Percentiles rank a stretch among this genome's conserved stretches.
Evolutionary conservation across 192 early-diverging fungal genomes (phyloP).

Genomic region (Powellomyces hirtus): DNA sequence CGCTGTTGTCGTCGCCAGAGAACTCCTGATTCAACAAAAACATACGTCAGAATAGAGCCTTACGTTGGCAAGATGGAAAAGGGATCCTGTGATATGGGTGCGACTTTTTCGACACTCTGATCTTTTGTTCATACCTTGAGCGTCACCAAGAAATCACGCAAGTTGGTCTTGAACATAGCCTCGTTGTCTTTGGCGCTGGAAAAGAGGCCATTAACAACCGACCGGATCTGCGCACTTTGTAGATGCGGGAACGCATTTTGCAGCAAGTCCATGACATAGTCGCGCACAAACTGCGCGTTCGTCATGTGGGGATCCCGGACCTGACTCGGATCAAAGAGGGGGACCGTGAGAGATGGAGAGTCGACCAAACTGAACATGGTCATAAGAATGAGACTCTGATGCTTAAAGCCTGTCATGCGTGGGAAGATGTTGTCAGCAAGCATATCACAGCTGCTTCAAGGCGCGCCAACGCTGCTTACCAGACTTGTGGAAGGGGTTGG

Average conservation of each 20-base stretch:
- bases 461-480: slow-evolving; percentile 44
- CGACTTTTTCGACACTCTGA: too few relatives aligned
- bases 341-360: slow-evolving; percentile 69
- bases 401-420: slow-evolving; percentile 72
- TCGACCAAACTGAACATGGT: slow-evolving; percentile 88
- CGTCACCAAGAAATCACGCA: slow-evolving; percentile 89
- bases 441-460: not conserved
- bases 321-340: slow-evolving; percentile 76
- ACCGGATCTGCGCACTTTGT: slow-evolving; percentile 78
- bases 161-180: slow-evolving; percentile 81
- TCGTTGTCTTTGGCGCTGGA: slow-evolving; percentile 75
- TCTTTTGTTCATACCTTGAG: slow-evolving; percentile 46
- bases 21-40: too few relatives aligned
- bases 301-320: slow-evolving; percentile 72
- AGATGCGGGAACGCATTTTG: slow-evolving; percentile 90
- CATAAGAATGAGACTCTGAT: slow-evolving; percentile 85
- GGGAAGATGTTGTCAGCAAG: not conserved
- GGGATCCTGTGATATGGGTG: not conserved
- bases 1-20: slow-evolving; percentile 75
- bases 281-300: slow-evolving; percentile 78
- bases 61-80: not conserved
- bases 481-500: slow-evolving; percentile 95
- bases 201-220: slow-evolving; percentile 86
- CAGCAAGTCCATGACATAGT: slow-evolving; percentile 82
- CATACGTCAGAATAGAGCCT: slow-evolving; percentile 18